Conservation (phyloP, 164 flowering plant genomes). For the Tetracentron sinense region DNA sequence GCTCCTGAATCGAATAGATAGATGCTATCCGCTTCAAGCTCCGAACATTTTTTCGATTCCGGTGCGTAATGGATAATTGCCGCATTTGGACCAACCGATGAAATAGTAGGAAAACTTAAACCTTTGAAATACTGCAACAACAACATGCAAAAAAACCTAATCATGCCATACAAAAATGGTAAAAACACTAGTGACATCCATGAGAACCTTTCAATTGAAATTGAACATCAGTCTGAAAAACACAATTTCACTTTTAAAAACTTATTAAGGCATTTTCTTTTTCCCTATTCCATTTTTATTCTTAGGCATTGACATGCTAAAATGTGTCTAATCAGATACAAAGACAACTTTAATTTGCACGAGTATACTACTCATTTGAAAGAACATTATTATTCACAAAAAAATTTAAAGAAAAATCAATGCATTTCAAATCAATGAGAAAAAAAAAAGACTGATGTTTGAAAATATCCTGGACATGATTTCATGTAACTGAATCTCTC, state of each 20-base stretch:
- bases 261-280: too few relatives aligned
- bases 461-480: too few relatives aligned
- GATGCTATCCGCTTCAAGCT: slow-evolving; percentile 75
- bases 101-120: slow-evolving; percentile 94
- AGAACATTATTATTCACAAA: background rate
- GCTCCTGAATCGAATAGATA: slow-evolving; percentile 95
- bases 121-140: slow-evolving; percentile 81
- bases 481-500: too few relatives aligned
- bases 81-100: slow-evolving; percentile 96
- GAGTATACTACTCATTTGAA: background rate
- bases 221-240: too few relatives aligned
- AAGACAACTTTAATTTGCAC: background rate
- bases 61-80: slow-evolving; percentile 92
- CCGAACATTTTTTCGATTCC: slow-evolving; percentile 65
- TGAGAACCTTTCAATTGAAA: too few relatives aligned
- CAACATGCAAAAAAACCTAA: slow-evolving; percentile 1
- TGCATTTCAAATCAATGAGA: background rate
- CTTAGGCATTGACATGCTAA: background rate
- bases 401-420: background rate
- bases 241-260: too few relatives aligned
- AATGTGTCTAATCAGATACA: background rate
- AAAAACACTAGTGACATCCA: background rate
- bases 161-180: slow-evolving; percentile 1
- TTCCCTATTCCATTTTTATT: background rate
- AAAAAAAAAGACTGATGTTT: too few relatives aligned